Base-by-base conservation (phyloP, 371 early-diverging fungal species). In the Homolaphlyctis polyrhiza region DNA sequence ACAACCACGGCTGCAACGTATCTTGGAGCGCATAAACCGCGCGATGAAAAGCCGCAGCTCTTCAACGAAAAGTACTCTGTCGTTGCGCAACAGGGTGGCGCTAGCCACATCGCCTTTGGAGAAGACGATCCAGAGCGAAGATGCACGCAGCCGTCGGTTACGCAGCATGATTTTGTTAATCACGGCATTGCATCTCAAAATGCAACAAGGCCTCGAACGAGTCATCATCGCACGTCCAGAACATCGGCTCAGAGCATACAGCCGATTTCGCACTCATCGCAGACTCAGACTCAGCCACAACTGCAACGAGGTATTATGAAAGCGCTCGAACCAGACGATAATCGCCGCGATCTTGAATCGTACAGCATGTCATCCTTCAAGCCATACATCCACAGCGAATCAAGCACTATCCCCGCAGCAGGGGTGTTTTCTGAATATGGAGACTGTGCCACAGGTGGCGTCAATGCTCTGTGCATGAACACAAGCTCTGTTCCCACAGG, bases 401-500 rank as follows among this genome's bases (percentile, higher is more conserved):
- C 3, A 1, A 35, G 30, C 32, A 54, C n/a, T 34, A 25, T 35
- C 43, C 18, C 33, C 49, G 34, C 52, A 47, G 28, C 13, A 5
- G 62, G 32, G 29, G 6, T 25, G 16, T 18, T 18, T 8, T 0
- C 25, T 43, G 34, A 51, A 5, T 30, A 13, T 34, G 35, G 32
- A 27, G 1, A 6, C n/a, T 13, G 25, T 28, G 29, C 27, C 28
- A 16, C 18, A 32, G 55, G 45, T 1, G 6, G 27, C 34, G 29
- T 27, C 4, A 32, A 21, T 32, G 32, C 30, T 21, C 45, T 49
- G 43, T 35, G 25, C 49, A 60, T 43, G 60, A 62, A 61, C 35
- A 18, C 21, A 0, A 72, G 72, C 8, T 68, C 70, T 5, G 66
- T 77, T 27, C 72, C 74, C 3, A 64, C 62, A 1, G 78, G 78